A percentile compares a stretch with the other conserved stretches of the same genome.
These are phyloP conservation scores for Evernia prunastri DNA, from an alignment of 495 filamentous ascomycete genomes.

Conservation along the genomic window DNA sequence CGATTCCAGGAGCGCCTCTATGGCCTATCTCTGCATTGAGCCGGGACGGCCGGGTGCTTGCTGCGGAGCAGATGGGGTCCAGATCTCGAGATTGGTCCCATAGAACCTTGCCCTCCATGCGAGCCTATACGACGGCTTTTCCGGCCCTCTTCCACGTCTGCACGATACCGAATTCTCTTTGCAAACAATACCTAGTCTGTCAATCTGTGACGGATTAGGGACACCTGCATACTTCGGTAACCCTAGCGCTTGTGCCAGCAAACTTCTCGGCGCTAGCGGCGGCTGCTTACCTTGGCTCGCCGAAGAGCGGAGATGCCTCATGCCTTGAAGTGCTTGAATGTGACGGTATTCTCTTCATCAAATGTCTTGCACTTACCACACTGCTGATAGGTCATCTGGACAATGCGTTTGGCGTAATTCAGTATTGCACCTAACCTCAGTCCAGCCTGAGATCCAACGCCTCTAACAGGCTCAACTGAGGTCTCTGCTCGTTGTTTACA, in stretches of 20 bases:
- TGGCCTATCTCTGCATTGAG: neutral
- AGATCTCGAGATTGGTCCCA: constrained; percentile 1
- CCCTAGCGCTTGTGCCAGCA: neutral
- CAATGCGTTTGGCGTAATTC: no score
- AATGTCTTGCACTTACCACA: no score
- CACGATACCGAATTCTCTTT: no score
- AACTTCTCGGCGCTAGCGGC: neutral
- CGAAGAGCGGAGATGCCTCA: no score
- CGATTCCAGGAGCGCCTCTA: neutral
- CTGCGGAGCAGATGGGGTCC: neutral
- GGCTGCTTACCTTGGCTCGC: neutral
- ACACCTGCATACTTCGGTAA: neutral
- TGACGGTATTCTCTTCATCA: no score
- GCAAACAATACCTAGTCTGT: neutral
- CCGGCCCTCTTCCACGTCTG: neutral
- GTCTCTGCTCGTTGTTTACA: no score
- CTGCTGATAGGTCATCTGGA: no score
- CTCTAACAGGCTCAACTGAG: no score
- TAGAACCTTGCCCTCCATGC: neutral
- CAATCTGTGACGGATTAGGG: neutral
- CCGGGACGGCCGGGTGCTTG: neutral
- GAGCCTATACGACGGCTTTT: neutral
- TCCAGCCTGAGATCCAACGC: no score
- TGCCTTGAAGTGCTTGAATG: no score
- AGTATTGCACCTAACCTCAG: no score